Conservation (phyloP, 352 stramenopile genomes). For the Phytophthora quininea region DNA sequence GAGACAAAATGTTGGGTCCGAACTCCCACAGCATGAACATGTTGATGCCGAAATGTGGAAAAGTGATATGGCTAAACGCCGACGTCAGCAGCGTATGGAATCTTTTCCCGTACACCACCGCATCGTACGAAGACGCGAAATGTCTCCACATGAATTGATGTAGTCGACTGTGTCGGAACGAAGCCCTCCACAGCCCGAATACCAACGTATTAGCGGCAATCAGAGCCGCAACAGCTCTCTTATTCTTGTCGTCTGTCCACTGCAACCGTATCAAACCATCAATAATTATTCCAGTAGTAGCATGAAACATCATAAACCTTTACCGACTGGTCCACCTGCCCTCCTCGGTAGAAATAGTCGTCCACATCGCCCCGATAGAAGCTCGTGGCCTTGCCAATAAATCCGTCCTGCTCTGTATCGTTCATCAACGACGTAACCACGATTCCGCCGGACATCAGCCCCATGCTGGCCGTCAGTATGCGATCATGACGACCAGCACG, state of each 20-base stretch:
- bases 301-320: conserved; percentile 1
- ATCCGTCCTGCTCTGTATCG: conserved; percentile 11
- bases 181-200: conserved; percentile 79
- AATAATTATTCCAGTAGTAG: neutral
- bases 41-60: conserved; percentile 84
- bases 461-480: conserved; percentile 58
- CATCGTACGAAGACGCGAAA: conserved; percentile 86
- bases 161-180: conserved; percentile 47
- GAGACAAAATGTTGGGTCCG: conserved; percentile 65
- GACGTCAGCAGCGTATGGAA: conserved; percentile 80
- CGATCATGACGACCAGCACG: conserved; percentile 38
- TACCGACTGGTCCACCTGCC: conserved; percentile 32
- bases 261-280: conserved; percentile 10
- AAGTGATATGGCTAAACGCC: conserved; percentile 85
- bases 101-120: conserved; percentile 64
- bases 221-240: conserved; percentile 57
- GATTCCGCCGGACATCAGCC: conserved; percentile 52
- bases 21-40: conserved; percentile 93
- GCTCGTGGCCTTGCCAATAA: conserved; percentile 21
- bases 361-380: conserved; percentile 36
- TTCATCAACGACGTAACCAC: conserved; percentile 39
- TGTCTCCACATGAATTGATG: conserved; percentile 84
- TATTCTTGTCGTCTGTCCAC: conserved; percentile 71
- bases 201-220: conserved; percentile 75
- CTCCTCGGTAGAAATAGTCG: conserved; percentile 30